Evolutionary conservation across 441 rosid species (phyloP).

Genomic region (Manihot esculenta): DNA sequence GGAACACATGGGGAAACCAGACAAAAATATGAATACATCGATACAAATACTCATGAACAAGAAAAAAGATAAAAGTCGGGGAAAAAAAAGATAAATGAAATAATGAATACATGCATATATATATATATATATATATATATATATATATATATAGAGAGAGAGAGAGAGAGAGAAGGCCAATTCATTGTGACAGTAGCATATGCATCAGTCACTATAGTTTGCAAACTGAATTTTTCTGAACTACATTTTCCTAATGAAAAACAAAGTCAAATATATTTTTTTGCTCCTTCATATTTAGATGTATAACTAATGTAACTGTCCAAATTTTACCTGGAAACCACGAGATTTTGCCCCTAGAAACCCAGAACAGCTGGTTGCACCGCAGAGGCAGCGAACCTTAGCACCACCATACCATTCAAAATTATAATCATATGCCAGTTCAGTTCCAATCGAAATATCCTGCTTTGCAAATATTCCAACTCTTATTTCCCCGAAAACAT

Average conservation of each 20-base stretch:
- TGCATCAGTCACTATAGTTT: neutral
- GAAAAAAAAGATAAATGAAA: conserved; percentile 4
- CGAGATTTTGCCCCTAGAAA: conserved; percentile 98
- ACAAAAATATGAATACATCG: neutral
- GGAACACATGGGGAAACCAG: conserved; percentile 7
- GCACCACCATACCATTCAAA: conserved; percentile 98
- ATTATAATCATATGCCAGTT: conserved; percentile 81
- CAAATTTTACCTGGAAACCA: conserved; percentile 76
- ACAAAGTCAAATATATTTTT: neutral
- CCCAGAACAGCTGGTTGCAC: conserved; percentile 81
- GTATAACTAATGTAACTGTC: neutral
- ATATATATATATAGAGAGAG: too few species aligned
- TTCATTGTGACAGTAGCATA: neutral
- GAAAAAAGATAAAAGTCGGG: neutral
- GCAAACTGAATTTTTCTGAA: conserved; percentile 5
- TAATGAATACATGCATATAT: neutral
- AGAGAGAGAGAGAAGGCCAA: neutral
- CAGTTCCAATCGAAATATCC: conserved; percentile 62
- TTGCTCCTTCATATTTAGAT: conserved; percentile 10
- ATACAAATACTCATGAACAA: conserved; percentile 4
- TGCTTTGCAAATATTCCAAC: conserved; percentile 95
- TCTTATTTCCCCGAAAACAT: conserved; percentile 81
- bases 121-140: too few species aligned
- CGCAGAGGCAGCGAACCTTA: conserved; percentile 95
- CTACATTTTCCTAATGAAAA: conserved; percentile 10